Conservation (phyloP, 179 eudicot genomes). For the Nepenthes alata region DNA sequence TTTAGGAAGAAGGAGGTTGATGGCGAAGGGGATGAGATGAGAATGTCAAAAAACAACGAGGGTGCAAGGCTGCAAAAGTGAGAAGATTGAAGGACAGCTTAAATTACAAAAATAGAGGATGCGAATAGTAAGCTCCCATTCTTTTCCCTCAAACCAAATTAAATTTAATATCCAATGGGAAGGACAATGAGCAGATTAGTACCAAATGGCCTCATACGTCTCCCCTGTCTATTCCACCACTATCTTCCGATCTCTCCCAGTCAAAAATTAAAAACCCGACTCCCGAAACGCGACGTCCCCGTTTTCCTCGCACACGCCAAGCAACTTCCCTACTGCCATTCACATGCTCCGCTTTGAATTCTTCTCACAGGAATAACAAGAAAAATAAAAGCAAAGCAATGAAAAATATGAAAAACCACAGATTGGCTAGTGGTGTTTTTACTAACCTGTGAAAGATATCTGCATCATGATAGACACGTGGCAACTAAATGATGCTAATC, state of each 20-base stretch:
- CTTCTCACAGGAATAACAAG: too few species aligned
- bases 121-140: background rate
- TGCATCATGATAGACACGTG: too few species aligned
- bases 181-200: background rate
- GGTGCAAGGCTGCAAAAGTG: too few species aligned
- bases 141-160: too few species aligned
- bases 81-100: constrained; percentile 13
- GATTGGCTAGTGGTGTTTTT: too few species aligned
- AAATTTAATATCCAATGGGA: too few species aligned
- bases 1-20: constrained; percentile 24
- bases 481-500: too few species aligned
- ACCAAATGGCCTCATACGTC: constrained; percentile 12
- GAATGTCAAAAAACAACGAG: constrained; percentile 1
- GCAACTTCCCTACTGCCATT: constrained; percentile 10
- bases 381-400: too few species aligned
- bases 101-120: constrained; percentile 13
- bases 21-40: constrained; percentile 7
- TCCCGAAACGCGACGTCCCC: constrained; percentile 8
- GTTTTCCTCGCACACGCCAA: constrained; percentile 22
- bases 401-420: too few species aligned
- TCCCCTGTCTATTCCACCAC: background rate
- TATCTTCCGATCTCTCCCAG: constrained; percentile 2
- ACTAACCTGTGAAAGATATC: too few species aligned
- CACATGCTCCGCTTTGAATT: background rate
- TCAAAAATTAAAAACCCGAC: constrained; percentile 2